A percentile compares a stretch with the other conserved stretches of the same genome.
Conservation (phyloP, 2,329 filamentous ascomycete species). For the Paecilomyces fulvus region DNA sequence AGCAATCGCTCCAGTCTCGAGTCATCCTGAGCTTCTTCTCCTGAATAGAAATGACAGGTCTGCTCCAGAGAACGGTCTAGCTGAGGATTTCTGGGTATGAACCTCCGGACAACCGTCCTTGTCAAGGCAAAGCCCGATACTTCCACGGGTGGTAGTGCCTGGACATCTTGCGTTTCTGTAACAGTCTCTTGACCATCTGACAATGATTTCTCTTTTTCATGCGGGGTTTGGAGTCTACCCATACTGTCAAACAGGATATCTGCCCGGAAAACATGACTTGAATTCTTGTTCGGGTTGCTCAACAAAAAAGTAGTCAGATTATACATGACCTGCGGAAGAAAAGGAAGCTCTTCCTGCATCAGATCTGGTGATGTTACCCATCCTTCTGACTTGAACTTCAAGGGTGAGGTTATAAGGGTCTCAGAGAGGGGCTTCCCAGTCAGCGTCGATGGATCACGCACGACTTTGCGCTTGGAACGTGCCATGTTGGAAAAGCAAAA, state of each 20-base stretch:
- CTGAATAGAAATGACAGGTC: conserved; percentile 64
- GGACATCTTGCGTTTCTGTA: conserved; percentile 3
- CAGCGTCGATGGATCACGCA: conserved; percentile 15
- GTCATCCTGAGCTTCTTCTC: conserved; percentile 11
- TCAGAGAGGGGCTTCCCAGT: conserved; percentile 19
- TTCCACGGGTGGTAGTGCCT: conserved; percentile 12
- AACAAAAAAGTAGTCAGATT: conserved; percentile 44
- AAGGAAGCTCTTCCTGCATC: conserved; percentile 14
- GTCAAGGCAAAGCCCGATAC: conserved; percentile 35
- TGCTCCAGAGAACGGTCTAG: conserved; percentile 70
- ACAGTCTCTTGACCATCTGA: background rate
- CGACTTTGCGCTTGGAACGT: conserved; percentile 7
- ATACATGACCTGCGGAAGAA: conserved; percentile 23
- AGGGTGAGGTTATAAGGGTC: conserved; percentile 17
- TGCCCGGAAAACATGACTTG: conserved; percentile 51
- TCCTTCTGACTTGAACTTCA: conserved; percentile 12
- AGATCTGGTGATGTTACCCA: conserved; percentile 29
- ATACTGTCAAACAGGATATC: conserved; percentile 52
- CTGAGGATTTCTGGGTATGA: conserved; percentile 74
- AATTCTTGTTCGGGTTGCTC: conserved; percentile 51
- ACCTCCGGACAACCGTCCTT: conserved; percentile 61
- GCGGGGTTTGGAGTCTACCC: conserved; percentile 23
- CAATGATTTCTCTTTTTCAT: conserved; percentile 21
- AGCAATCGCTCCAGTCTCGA: conserved; percentile 37
- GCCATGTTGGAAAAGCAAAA: background rate